phyloP scores from a whole-genome alignment of 352 stramenopile species.

The Phytophthora europaea region DNA sequence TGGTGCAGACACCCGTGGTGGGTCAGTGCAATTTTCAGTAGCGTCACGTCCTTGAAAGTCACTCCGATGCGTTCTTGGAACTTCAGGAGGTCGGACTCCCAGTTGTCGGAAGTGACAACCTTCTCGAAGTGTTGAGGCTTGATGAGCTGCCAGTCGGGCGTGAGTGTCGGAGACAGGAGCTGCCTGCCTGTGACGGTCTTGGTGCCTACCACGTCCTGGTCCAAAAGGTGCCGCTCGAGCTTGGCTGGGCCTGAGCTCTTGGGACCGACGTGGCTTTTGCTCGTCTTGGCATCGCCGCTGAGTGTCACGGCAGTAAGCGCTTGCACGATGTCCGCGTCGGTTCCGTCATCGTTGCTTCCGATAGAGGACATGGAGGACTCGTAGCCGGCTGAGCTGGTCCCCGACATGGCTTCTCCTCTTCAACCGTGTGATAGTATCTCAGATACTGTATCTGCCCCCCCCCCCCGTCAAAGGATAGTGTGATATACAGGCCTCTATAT shows the following conservation, averaged over 20 bases:
- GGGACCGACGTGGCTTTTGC: no score
- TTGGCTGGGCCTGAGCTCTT: neutral
- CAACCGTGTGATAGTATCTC: no score
- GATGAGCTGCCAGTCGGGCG: neutral
- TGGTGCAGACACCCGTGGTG: neutral
- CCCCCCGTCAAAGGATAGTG: no score
- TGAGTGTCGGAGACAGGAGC: neutral
- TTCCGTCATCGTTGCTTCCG: neutral
- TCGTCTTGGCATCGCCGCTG: neutral
- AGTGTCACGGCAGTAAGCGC: neutral
- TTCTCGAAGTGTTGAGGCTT: neutral
- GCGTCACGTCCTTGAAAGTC: neutral
- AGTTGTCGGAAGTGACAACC: neutral
- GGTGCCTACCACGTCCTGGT: neutral
- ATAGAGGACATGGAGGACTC: neutral
- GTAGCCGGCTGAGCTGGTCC: neutral
- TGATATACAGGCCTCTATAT: no score
- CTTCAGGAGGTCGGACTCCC: neutral
- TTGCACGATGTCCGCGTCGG: neutral
- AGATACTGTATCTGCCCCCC: no score
- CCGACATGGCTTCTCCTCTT: no score
- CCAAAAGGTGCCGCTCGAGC: neutral
- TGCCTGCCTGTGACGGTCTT: neutral
- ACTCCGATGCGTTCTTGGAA: neutral
- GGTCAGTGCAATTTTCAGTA: neutral